Base-by-base conservation (phyloP, 768 basidiomycete species). In the Mycena albidolilacea region DNA sequence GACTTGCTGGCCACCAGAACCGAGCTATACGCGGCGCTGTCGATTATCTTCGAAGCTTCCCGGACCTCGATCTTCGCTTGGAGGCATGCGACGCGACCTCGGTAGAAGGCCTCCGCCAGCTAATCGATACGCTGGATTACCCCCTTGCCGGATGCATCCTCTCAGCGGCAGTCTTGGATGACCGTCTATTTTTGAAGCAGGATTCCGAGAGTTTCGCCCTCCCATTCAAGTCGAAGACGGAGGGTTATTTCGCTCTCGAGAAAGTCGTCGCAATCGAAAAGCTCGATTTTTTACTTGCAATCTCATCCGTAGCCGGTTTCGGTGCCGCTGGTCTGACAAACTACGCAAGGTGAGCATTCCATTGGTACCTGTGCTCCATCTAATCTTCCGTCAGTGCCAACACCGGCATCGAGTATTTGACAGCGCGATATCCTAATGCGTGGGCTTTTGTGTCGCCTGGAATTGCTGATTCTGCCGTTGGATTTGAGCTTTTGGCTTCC, bases 271-370 rank as follows among this genome's bases (percentile, higher is more conserved):
- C 30, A 30, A 76, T 1, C 30, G 55, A 70, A 19, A 59, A 64
- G 8, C 75, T 84, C 17, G 84, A 85, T 37, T 86, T 85, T 71
- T 71, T 84, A 17, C 73, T 85, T 55, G 74, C 79, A 1, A 79
- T 83, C 46, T 82, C 83, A 0, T 83, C 84, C 1, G 79, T 83
- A 5, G 70, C 81, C 3, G 70, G 64, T 19, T 82, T 84, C 73
- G 85, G 85, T 12, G 80, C 74, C 64, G 76, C 77, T 19, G 85
- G 84, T 5, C 85, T 85, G 73, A 80, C 83, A 0, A 86, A 84
- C 67, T 85, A 85, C 72, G 79, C 81, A 7, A 78, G 78, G 82
- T 84, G 62, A 71, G 74, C 70, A 23, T n/a, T 39, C 30, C 30
- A 9, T 30, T 3, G 2, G 30, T 1, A 65, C 23, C 11, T 38